phyloP scores from a whole-genome alignment of 2,329 filamentous ascomycete species.

The Alternaria ventricosa region DNA sequence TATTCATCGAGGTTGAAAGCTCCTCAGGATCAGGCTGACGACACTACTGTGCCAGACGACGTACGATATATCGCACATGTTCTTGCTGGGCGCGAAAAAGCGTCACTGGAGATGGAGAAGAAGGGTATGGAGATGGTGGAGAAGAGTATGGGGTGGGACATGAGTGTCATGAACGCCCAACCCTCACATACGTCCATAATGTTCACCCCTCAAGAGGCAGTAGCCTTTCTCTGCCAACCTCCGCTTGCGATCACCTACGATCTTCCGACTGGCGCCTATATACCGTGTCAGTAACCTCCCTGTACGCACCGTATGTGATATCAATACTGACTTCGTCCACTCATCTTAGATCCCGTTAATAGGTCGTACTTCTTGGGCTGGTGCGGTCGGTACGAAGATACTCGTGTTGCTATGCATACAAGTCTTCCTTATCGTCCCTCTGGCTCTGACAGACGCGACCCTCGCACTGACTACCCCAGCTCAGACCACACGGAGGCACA shows the following conservation, averaged over 20 bases:
- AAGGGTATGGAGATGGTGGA: not conserved
- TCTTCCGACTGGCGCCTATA: conserved; percentile 9
- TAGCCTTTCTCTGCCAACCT: conserved; percentile 2
- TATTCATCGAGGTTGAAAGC: not conserved
- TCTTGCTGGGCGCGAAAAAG: not conserved
- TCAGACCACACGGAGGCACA: not conserved
- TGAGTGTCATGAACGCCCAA: not conserved
- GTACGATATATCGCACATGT: too few species aligned
- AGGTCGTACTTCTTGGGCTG: conserved; percentile 20
- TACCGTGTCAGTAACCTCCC: not conserved
- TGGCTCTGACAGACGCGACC: not conserved
- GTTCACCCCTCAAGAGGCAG: conserved; percentile 18
- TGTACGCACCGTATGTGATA: not conserved
- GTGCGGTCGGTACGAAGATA: conserved; percentile 16
- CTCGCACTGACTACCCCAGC: not conserved
- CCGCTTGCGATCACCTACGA: conserved; percentile 6
- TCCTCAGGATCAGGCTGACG: not conserved
- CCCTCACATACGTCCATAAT: conserved; percentile 5
- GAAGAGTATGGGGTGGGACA: not conserved
- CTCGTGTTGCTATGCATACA: not conserved
- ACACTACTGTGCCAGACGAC: too few species aligned
- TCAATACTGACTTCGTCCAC: not conserved
- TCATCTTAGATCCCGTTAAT: conserved; percentile 10
- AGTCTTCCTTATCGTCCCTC: conserved; percentile 14
- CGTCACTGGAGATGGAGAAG: not conserved